phyloP scores from a whole-genome alignment of 2,329 filamentous ascomycete genomes.

The Stagonosporopsis tanaceti region DNA sequence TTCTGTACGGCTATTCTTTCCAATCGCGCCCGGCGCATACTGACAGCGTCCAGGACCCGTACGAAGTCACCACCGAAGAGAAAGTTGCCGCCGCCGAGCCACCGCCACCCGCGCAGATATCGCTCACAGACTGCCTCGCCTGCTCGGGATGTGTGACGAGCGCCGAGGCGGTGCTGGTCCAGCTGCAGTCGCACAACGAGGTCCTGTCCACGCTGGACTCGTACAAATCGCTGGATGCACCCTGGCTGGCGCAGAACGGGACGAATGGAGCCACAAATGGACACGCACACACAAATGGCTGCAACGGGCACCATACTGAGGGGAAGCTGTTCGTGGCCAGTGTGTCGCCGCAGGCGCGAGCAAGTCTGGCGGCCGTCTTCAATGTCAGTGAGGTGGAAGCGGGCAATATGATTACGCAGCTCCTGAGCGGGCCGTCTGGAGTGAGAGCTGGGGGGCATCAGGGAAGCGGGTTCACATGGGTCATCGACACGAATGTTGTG shows the following conservation, averaged over 20 bases:
- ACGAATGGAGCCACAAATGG: conserved; percentile 29
- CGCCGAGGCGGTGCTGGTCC: conserved; percentile 95
- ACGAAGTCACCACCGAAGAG: conserved; percentile 95
- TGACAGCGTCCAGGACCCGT: conserved; percentile 59
- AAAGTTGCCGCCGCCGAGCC: conserved; percentile 65
- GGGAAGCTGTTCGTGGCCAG: conserved; percentile 87
- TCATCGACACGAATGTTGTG: conserved; percentile 86
- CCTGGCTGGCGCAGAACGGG: conserved; percentile 42
- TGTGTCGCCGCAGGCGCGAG: conserved; percentile 88
- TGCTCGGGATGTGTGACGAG: conserved; percentile 98
- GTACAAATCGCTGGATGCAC: conserved; percentile 54
- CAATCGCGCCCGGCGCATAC: conserved; percentile 26
- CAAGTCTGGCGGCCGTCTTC: conserved; percentile 86
- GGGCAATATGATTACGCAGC: conserved; percentile 81
- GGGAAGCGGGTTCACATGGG: conserved; percentile 83
- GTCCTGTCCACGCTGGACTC: conserved; percentile 83
- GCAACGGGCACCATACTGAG: conserved; percentile 47
- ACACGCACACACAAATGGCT: conserved; percentile 16
- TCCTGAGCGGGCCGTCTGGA: conserved; percentile 75
- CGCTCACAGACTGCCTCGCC: conserved; percentile 94
- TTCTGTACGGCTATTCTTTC: conserved; percentile 48
- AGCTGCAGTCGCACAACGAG: conserved; percentile 90
- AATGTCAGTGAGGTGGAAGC: conserved; percentile 76
- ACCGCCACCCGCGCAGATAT: conserved; percentile 84
- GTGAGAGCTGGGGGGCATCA: conserved; percentile 74